Evolutionary conservation across 192 early-diverging fungal genomes (phyloP), one percentile per base, ranked within the genome.

Genomic region (Piromyces sp.): DNA sequence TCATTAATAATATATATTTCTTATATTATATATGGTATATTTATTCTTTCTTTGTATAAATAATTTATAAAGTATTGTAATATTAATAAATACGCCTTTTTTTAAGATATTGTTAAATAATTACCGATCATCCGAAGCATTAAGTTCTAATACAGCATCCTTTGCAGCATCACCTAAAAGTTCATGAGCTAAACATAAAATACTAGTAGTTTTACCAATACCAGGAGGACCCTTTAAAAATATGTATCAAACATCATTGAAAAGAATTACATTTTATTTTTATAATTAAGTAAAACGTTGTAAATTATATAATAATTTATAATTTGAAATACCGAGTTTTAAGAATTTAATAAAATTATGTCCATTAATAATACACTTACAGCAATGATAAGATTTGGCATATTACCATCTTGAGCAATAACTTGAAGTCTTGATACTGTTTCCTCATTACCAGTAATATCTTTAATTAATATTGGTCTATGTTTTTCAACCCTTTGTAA

Each of bases 101-200:
- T n/a, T n/a, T n/a, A n/a, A n/a, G n/a, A n/a, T n/a, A n/a, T n/a
- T n/a, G n/a, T n/a, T 14, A 30, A 40, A 22, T 30, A 38, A 82
- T 81, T 88, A 95, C 94, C 95, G 89, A 85, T 99, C 97, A 83
- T 99, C 97, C 0, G 96, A 98, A n/a, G 97, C 97, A 83, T 99
- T 99, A 78, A 99, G 87, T 84, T 99, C 97, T 33, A 98, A 84
- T 19, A 99, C 96, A 22, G 94, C 97, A 83, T 97, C 96, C 85
- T 97, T 97, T 84, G 92, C 93, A 11, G 92, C 84, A 14, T 89
- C 81, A 1, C 97, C 97, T 2, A 98, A 89, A 30, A 99, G 86
- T 84, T 95, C 94, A 84, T 94, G 91, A 6, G 96, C 96, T 30
- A 99, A 88, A 80, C 96, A 98, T 26, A 95, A 87, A 80, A 99